Conservation (phyloP, 1,284 basidiomycete species). For the Moniliella sp. region DNA sequence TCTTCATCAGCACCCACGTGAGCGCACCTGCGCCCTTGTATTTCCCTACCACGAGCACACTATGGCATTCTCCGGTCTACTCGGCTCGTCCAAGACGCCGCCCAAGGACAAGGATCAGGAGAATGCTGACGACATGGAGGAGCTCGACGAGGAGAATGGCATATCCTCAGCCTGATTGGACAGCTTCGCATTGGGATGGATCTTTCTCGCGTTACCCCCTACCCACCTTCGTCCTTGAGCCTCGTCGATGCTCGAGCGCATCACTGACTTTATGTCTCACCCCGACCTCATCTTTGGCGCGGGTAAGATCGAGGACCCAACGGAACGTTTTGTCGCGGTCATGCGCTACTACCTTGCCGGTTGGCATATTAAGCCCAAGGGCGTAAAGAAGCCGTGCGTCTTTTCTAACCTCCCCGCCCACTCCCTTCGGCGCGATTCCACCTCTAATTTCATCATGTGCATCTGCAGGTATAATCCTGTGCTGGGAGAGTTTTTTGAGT, state of each 20-base stretch:
- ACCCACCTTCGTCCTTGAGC: conserved; percentile 32
- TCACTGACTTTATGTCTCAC: conserved; percentile 87
- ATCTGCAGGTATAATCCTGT: conserved; percentile 98
- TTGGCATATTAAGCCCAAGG: conserved; percentile 98
- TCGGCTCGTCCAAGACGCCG: too few species aligned
- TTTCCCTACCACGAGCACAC: too few species aligned
- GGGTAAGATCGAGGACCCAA: conserved; percentile 52
- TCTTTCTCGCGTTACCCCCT: conserved; percentile 63
- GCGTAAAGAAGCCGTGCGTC: conserved; percentile 78
- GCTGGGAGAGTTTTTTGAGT: conserved; percentile 90
- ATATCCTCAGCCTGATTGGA: conserved; percentile 44
- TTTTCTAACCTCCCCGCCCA: too few species aligned
- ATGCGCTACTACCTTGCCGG: conserved; percentile 90
- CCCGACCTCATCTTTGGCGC: conserved; percentile 92
- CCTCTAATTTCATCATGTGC: too few species aligned
- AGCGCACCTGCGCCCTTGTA: too few species aligned
- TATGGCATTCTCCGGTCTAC: too few species aligned
- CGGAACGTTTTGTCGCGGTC: conserved; percentile 75
- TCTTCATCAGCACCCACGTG: too few species aligned
- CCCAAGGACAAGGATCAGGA: too few species aligned
- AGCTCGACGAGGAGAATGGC: conserved; percentile 36
- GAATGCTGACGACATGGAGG: conserved; percentile 32
- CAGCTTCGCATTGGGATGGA: conserved; percentile 85
- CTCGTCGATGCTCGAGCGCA: conserved; percentile 32
- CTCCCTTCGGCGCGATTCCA: too few species aligned